phyloP scores from a whole-genome alignment of 2,329 filamentous ascomycete genomes.

The Endoconidiophora polonica region DNA sequence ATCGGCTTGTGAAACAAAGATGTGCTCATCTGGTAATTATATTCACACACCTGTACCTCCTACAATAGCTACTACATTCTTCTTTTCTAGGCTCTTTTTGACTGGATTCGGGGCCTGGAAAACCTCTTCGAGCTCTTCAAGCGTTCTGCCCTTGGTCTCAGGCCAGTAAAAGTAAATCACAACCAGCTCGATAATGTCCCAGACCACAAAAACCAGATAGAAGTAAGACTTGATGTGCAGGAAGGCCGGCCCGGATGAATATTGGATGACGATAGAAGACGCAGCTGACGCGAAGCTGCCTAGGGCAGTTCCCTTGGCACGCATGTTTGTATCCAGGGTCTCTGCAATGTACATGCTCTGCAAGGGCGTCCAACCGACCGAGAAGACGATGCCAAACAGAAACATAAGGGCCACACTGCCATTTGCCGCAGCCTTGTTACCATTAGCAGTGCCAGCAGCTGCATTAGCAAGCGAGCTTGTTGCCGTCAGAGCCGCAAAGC shows the following conservation, averaged over 20 bases:
- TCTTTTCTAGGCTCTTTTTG: constrained; percentile 27
- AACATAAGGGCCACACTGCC: constrained; percentile 34
- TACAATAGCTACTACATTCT: constrained; percentile 18
- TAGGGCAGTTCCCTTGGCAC: constrained; percentile 25
- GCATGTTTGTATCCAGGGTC: constrained; percentile 19
- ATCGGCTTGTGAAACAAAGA: too few relatives aligned
- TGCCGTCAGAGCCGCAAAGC: constrained; percentile 32
- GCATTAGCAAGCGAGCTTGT: constrained; percentile 24
- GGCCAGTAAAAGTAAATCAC: constrained; percentile 35
- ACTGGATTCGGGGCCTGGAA: constrained; percentile 31
- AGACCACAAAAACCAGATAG: constrained; percentile 29
- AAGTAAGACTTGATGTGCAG: constrained; percentile 28
- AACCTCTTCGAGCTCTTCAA: constrained; percentile 38
- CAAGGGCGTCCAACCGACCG: constrained; percentile 33
- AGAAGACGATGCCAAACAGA: constrained; percentile 35
- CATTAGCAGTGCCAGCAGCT: constrained; percentile 16
- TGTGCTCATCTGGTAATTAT: too few relatives aligned
- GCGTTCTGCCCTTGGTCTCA: constrained; percentile 30
- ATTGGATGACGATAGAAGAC: constrained; percentile 26
- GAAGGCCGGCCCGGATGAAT: constrained; percentile 27
- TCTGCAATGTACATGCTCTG: constrained; percentile 23
- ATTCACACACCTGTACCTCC: constrained; percentile 11
- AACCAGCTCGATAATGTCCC: constrained; percentile 26
- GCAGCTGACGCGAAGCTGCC: constrained; percentile 25
- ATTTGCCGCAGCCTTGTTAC: constrained; percentile 23